phyloP scores from a whole-genome alignment of 2,329 filamentous ascomycete genomes.

The Colletotrichum endophyticum region DNA sequence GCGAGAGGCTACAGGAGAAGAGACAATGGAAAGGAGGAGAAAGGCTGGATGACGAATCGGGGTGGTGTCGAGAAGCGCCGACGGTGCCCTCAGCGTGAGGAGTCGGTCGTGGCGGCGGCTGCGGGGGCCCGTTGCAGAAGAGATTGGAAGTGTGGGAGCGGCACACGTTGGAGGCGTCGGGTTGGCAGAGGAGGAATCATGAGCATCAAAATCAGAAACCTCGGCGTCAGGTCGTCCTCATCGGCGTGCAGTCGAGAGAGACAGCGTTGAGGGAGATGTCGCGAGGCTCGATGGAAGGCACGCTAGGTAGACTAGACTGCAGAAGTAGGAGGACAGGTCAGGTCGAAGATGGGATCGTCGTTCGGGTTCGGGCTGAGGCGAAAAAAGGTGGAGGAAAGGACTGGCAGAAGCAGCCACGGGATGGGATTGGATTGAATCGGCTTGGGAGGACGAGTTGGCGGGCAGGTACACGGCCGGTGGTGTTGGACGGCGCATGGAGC shows the following conservation, averaged over 20 bases:
- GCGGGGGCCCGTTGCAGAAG: constrained; percentile 21
- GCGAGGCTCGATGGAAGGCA: constrained; percentile 5
- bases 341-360: constrained; percentile 15
- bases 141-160: constrained; percentile 12
- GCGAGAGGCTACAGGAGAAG: neutral
- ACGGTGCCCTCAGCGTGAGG: constrained; percentile 8
- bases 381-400: constrained; percentile 4
- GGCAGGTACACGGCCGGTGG: neutral
- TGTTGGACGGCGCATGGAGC: neutral
- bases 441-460: neutral
- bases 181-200: constrained; percentile 1
- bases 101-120: constrained; percentile 12
- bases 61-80: constrained; percentile 13
- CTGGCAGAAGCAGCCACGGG: neutral
- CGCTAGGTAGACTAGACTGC: constrained; percentile 8
- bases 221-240: neutral
- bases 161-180: neutral
- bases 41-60: constrained; percentile 4
- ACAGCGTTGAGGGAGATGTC: neutral
- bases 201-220: neutral
- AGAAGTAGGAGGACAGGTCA: constrained; percentile 13
- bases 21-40: neutral
- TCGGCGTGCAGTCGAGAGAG: neutral
- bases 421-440: neutral
- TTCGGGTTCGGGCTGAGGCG: constrained; percentile 17